Conservation (phyloP, 768 basidiomycete species). For the Trametes punicea region DNA sequence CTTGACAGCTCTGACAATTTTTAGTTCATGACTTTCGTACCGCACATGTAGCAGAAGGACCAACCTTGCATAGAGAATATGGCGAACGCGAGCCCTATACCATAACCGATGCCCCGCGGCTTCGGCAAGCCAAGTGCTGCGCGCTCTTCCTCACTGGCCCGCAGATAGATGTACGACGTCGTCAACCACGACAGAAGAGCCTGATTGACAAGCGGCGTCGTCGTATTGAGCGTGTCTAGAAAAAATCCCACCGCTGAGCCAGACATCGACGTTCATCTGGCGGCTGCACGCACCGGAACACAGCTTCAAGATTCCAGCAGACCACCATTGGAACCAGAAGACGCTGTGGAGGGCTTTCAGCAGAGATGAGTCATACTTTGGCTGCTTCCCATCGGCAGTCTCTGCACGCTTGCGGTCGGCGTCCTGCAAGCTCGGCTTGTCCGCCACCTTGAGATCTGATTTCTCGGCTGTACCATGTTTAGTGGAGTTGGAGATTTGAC, state of each 20-base stretch:
- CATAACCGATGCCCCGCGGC: constrained; percentile 55
- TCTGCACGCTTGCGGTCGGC: not conserved
- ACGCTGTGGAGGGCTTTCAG: constrained; percentile 45
- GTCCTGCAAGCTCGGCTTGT: not conserved
- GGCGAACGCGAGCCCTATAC: constrained; percentile 56
- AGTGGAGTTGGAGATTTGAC: constrained; percentile 2
- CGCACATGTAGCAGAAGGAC: not conserved
- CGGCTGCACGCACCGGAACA: constrained; percentile 29
- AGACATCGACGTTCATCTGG: not conserved
- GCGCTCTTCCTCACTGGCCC: constrained; percentile 36
- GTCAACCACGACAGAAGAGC: constrained; percentile 58
- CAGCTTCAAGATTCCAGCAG: constrained; percentile 46
- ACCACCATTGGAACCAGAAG: constrained; percentile 47
- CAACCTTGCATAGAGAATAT: constrained; percentile 61
- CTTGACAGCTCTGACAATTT: constrained; percentile 33
- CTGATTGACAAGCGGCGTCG: constrained; percentile 56
- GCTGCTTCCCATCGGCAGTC: constrained; percentile 10
- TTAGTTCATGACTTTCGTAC: not conserved
- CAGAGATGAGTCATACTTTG: constrained; percentile 46
- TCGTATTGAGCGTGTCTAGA: constrained; percentile 47
- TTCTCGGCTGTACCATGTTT: not conserved
- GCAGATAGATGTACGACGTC: constrained; percentile 43
- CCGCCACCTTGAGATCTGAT: not conserved
- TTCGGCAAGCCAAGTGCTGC: constrained; percentile 32
- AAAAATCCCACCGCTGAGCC: not conserved